phyloP scores from a whole-genome alignment of 2,329 filamentous ascomycete genomes.

The Neonectria punicea region DNA sequence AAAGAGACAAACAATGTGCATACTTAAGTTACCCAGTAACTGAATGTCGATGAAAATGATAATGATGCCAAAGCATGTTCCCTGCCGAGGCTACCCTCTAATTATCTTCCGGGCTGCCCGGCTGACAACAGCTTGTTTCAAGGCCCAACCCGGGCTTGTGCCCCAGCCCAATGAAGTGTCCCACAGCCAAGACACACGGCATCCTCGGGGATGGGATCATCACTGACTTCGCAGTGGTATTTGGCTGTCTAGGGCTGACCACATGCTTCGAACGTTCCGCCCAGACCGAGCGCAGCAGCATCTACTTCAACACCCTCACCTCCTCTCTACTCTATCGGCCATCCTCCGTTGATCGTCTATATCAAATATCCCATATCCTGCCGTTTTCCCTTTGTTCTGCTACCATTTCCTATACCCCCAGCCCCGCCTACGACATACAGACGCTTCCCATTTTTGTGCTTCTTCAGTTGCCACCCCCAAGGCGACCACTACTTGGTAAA shows the following conservation, averaged over 20 bases:
- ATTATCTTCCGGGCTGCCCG: constrained; percentile 2
- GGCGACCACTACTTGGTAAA: neutral
- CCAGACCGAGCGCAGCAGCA: constrained; percentile 21
- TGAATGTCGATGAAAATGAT: neutral
- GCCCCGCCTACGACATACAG: neutral
- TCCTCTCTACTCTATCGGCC: neutral
- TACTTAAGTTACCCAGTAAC: no score
- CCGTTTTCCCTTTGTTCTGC: neutral
- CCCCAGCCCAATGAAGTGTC: neutral
- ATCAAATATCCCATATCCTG: neutral
- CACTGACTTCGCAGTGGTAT: constrained; percentile 12
- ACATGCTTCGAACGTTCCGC: constrained; percentile 32
- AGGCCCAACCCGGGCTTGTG: neutral
- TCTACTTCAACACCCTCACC: constrained; percentile 26
- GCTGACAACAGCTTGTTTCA: neutral
- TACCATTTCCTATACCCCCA: neutral
- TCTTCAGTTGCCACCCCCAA: neutral
- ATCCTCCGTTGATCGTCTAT: neutral
- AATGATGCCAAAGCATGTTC: neutral
- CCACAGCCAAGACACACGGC: constrained; percentile 22
- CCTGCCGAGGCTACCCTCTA: neutral
- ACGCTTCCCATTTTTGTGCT: neutral
- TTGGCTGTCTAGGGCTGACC: constrained; percentile 24
- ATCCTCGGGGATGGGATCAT: constrained; percentile 30
- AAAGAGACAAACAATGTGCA: no score